These are phyloP conservation scores for Knoxdaviesia proteae DNA, from an alignment of 2,329 filamentous ascomycete genomes.

Conservation along the genomic window DNA sequence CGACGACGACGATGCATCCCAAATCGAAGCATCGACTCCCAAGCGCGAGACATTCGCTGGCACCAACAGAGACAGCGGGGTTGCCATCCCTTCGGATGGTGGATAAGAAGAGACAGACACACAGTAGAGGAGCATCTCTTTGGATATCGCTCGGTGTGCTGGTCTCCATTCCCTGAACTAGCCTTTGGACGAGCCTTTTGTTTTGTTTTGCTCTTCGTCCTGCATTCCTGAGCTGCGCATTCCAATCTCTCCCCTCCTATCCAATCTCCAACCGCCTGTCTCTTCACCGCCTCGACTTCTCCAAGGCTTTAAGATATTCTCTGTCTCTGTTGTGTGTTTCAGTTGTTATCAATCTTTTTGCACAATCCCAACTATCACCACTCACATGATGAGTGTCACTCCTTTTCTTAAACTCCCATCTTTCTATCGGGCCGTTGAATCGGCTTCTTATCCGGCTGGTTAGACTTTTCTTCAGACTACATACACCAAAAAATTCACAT, in stretches of 20 bases:
- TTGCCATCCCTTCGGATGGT: background rate
- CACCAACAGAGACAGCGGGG: conserved; percentile 2
- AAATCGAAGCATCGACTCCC: conserved; percentile 3
- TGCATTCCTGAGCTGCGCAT: background rate
- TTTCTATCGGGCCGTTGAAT: background rate
- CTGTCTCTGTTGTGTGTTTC: background rate
- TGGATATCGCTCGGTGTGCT: background rate
- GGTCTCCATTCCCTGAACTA: background rate
- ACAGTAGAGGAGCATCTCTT: background rate
- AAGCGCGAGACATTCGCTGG: background rate
- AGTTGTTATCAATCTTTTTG: background rate
- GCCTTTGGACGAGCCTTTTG: background rate
- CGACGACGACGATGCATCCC: conserved; percentile 9
- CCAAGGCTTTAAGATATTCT: no score
- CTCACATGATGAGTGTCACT: no score
- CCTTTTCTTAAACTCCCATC: no score
- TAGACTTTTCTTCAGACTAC: background rate
- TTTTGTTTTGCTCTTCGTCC: background rate
- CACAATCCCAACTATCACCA: no score
- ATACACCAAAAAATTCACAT: no score
- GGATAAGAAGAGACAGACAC: background rate
- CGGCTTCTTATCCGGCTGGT: background rate
- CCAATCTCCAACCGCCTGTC: no score
- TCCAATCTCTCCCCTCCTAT: no score
- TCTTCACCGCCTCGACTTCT: no score